A percentile compares a stretch with the other conserved stretches of the same genome.
Conservation (phyloP, 345 rosid species). For the Turritis glabra region DNA sequence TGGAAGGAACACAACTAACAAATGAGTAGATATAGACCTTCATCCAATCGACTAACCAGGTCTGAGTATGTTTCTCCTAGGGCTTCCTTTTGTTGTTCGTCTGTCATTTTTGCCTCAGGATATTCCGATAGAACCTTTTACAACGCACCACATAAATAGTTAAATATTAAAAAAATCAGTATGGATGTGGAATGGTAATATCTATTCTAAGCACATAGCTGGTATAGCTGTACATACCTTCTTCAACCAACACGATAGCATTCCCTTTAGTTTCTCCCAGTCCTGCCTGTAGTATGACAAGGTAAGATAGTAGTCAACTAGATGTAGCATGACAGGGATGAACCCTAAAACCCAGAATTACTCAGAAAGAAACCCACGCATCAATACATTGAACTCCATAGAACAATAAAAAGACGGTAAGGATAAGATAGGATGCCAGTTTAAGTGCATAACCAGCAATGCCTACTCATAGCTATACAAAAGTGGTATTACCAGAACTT, state of each 20-base stretch:
- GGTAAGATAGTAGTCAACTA: neutral
- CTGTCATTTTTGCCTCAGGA: conserved; percentile 71
- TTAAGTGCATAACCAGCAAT: neutral
- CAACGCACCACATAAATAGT: conserved; percentile 29
- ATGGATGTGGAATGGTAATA: neutral
- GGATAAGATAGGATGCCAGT: neutral
- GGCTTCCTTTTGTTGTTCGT: conserved; percentile 62
- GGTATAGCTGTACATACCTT: conserved; percentile 94
- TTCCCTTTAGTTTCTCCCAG: conserved; percentile 80
- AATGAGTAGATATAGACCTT: conserved; percentile 53
- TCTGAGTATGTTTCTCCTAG: conserved; percentile 67
- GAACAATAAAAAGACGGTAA: neutral
- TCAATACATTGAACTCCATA: neutral
- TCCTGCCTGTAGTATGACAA: conserved; percentile 58
- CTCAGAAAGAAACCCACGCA: neutral
- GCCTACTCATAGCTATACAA: neutral
- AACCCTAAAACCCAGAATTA: neutral
- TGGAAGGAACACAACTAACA: conserved; percentile 6
- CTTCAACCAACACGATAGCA: conserved; percentile 83
- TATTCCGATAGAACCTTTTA: conserved; percentile 79
- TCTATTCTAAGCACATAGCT: conserved; percentile 20
- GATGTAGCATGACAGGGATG: neutral
- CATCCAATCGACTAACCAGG: conserved; percentile 65
- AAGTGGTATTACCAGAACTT: conserved; percentile 58
- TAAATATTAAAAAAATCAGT: conserved; percentile 15